phyloP scores from a whole-genome alignment of 73 alveolate species.

The Symbiodinium natans region DNA sequence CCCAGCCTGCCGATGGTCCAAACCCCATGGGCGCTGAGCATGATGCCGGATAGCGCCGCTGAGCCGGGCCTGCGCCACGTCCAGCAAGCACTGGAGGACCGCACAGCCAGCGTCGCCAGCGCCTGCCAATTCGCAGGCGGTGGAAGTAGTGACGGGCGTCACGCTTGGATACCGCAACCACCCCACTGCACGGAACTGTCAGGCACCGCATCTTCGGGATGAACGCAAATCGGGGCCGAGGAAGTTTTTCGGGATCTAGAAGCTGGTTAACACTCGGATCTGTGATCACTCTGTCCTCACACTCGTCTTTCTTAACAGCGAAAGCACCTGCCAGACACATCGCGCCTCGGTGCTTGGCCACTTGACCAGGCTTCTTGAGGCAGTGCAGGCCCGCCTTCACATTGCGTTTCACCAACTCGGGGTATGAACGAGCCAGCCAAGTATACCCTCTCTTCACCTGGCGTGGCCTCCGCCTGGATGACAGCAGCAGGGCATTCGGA shows the following conservation, averaged over 20 bases:
- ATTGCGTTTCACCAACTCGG: conserved; percentile 12
- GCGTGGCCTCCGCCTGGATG: conserved; percentile 30
- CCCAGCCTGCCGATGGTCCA: conserved; percentile 75
- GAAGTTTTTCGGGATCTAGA: not conserved
- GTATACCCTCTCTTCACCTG: conserved; percentile 14
- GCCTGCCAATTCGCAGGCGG: not conserved
- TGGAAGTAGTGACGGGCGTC: conserved; percentile 74
- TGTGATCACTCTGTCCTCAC: conserved; percentile 36
- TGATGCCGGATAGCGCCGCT: not conserved
- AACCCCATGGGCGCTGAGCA: conserved; percentile 48
- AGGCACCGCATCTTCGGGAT: conserved; percentile 30
- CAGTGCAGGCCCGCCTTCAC: conserved; percentile 48
- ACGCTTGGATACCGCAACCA: conserved; percentile 2
- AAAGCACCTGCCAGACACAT: conserved; percentile 30
- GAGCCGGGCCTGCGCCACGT: not conserved
- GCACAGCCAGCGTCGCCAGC: conserved; percentile 23
- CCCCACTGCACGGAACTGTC: not conserved
- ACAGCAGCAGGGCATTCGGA: not conserved
- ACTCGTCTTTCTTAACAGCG: conserved; percentile 18
- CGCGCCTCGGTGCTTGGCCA: conserved; percentile 19
- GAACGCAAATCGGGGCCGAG: conserved; percentile 43
- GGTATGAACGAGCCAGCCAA: conserved; percentile 35
- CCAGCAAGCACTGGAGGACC: not conserved
- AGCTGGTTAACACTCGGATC: conserved; percentile 34
- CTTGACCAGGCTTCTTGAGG: not conserved